Percentiles rank a stretch among this genome's conserved stretches.
These are phyloP conservation scores for Tulasnella sp. DNA, from an alignment of 768 basidiomycete genomes.

Conservation along the genomic window DNA sequence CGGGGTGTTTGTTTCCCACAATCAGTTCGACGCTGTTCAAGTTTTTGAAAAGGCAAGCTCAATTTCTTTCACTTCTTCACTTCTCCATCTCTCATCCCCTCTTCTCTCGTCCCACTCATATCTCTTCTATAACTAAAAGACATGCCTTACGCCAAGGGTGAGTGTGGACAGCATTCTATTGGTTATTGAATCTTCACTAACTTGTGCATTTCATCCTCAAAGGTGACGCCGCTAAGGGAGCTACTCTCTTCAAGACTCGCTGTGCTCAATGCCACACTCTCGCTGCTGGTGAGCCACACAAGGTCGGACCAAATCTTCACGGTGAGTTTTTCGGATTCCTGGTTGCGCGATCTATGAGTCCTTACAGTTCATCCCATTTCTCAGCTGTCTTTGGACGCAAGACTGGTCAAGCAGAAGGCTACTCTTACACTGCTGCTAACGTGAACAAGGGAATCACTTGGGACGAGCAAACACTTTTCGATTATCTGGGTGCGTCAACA, in stretches of 20 bases:
- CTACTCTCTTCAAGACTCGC: conserved; percentile 90
- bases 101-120: background rate
- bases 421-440: conserved; percentile 89
- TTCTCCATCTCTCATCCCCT: background rate
- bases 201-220: background rate
- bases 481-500: conserved; percentile 43
- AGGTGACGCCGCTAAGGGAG: conserved; percentile 87
- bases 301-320: conserved; percentile 91
- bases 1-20: no score
- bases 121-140: conserved; percentile 5
- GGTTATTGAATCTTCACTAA: background rate
- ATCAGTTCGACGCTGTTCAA: no score
- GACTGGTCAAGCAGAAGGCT: conserved; percentile 75
- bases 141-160: conserved; percentile 5
- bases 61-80: background rate
- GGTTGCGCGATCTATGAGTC: background rate
- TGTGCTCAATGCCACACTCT: conserved; percentile 91
- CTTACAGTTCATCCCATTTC: background rate
- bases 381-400: conserved; percentile 67
- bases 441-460: conserved; percentile 86
- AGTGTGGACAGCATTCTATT: background rate
- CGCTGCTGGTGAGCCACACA: conserved; percentile 60
- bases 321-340: conserved; percentile 41
- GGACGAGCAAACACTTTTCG: conserved; percentile 76
- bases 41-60: background rate